A percentile compares a stretch with the other conserved stretches of the same genome.
These are phyloP conservation scores for Sugiyamaella novakii DNA, from an alignment of 1,139 yeast genomes.

Conservation along the genomic window DNA sequence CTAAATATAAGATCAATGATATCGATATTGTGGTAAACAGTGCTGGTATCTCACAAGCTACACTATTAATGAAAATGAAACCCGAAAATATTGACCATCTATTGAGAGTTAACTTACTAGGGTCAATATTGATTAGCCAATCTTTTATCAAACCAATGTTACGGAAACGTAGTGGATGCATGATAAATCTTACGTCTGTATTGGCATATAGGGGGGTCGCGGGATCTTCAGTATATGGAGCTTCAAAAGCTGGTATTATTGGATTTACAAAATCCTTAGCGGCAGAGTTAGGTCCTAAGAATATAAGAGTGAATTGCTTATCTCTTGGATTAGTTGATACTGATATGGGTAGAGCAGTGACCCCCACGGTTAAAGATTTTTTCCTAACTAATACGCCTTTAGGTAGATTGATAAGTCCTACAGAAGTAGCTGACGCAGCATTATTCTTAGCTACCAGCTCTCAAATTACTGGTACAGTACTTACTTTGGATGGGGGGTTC, in stretches of 20 bases:
- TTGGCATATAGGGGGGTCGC: conserved; percentile 52
- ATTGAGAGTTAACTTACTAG: conserved; percentile 61
- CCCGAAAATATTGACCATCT: conserved; percentile 51
- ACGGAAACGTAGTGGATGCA: conserved; percentile 42
- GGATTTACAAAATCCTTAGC: conserved; percentile 70
- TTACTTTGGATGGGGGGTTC: conserved; percentile 42
- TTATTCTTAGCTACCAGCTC: conserved; percentile 34
- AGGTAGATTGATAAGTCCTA: conserved; percentile 35
- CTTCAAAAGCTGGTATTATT: conserved; percentile 71
- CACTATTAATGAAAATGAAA: conserved; percentile 53
- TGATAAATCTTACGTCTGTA: conserved; percentile 74
- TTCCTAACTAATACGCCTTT: conserved; percentile 31
- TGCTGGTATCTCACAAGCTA: conserved; percentile 76
- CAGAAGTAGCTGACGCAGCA: conserved; percentile 44
- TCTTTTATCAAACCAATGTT: conserved; percentile 54
- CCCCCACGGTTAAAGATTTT: conserved; percentile 24
- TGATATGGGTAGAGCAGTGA: conserved; percentile 52
- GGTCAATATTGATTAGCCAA: conserved; percentile 65
- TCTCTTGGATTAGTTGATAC: conserved; percentile 82
- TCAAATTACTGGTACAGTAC: conserved; percentile 39
- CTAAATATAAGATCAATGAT: conserved; percentile 20
- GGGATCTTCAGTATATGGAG: conserved; percentile 79
- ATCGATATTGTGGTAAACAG: conserved; percentile 65
- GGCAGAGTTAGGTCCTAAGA: conserved; percentile 55
- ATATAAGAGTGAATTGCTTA: conserved; percentile 63